Conservation (phyloP, 805 yeast genomes). For the Candida sithepensis region DNA sequence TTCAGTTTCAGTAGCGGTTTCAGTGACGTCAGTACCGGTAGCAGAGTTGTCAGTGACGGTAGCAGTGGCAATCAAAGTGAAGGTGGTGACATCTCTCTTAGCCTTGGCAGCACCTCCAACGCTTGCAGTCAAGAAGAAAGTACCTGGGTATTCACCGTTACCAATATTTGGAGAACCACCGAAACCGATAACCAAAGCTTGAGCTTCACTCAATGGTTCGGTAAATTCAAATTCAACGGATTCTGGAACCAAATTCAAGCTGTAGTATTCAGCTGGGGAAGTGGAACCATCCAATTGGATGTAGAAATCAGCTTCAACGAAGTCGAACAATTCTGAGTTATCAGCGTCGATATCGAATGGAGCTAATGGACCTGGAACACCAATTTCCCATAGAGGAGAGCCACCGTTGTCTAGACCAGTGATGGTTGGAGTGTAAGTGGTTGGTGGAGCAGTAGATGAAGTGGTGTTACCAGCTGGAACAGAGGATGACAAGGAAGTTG, state of each 20-base stretch:
- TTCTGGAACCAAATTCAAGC: neutral
- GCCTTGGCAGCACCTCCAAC: neutral
- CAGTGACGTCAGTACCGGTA: no score
- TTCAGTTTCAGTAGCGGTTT: neutral
- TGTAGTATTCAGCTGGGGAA: neutral
- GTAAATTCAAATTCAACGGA: neutral
- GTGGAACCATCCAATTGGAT: neutral
- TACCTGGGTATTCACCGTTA: slow-evolving; percentile 1
- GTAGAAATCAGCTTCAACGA: neutral
- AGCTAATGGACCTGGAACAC: neutral
- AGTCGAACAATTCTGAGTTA: neutral
- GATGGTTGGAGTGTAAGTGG: neutral
- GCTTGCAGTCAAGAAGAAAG: neutral
- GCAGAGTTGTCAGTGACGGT: neutral
- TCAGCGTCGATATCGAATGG: neutral
- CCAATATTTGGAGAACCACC: neutral
- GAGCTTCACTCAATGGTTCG: neutral
- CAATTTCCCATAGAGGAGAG: neutral
- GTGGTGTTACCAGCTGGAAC: neutral
- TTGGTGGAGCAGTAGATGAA: slow-evolving; percentile 10
- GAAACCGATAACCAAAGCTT: neutral
- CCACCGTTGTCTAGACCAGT: neutral
- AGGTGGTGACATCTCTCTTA: neutral
- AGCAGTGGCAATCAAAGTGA: neutral
- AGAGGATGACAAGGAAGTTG: neutral